Evolutionary conservation across 2,329 filamentous ascomycete genomes (phyloP), one percentile per base, ranked within the genome.

Genomic region (Colletotrichum magnum): DNA sequence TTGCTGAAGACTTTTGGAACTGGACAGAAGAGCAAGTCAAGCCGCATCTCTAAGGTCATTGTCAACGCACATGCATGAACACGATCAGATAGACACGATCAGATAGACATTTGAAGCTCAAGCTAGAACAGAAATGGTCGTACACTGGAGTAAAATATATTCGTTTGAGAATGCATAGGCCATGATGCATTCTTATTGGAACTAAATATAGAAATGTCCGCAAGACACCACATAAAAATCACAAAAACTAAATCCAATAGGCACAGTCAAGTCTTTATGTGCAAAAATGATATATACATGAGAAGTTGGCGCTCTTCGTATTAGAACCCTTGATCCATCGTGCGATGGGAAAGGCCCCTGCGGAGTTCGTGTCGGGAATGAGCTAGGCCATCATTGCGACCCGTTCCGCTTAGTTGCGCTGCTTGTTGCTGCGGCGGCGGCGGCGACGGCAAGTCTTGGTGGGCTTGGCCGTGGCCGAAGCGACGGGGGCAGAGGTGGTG

Each of bases 1-100:
- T 73, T 18, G 79, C 75, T 0, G 73, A 77, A 58, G 75, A 77
- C 54, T 83, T 83, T 56, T 84, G 81, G 81, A 73, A 79, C 4
- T 85, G 82, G 83, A 78, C 76, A 1, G 77, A 83, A 64, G 76
- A 78, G 16, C 81, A 84, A 45, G 72, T 82, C 18, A 75, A 77
- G 41, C 47, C 64, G 6, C 64, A 72, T 36, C 2, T 53, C 1
- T 62, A 15, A 15, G 0, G 2, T 5, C 28, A 24, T 16, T n/a
- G 7, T 36, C 32, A 6, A 36, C 7, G 32, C 32, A 10, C 7
- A 10, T 10, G 9, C 32, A 36, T 36, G 15, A 15, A n/a, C 16
- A 16, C 41, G 13, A 9, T 1, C 39, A 43, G 5, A 15, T 13
- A 43, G 41, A 43, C 41, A 13, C 12, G 6, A 15, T 15, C 5